Evolutionary conservation across 2,329 filamentous ascomycete species (phyloP), one percentile per base, ranked within the genome.

Genomic region (Biscogniauxia sp.): DNA sequence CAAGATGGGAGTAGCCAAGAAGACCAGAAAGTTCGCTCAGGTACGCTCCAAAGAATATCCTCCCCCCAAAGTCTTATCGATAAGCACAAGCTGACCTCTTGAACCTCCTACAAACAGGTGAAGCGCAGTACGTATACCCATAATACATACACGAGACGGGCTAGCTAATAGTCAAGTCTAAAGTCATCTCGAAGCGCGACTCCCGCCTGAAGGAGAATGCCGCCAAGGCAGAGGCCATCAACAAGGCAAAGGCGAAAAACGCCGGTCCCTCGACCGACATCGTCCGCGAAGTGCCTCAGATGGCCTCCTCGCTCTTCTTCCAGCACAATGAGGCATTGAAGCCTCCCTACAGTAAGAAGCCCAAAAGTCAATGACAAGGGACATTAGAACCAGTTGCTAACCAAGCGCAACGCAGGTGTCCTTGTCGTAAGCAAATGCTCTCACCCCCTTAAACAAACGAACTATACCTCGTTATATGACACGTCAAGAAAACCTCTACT

Each of bases 11-110:
- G 86, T 93, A 68, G 86, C 88, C 65, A 97, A 96, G 81, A 92
- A 88, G 76, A 96, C 92, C 57, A 88, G 93, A 80, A 97, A 97
- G 80, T 98, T 97, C 76, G 94, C 88, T 55, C 80, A 84, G 74
- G 85, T 86, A 72, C 62, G 78, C 63, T 45, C 56, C 2, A 59
- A 66, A 69, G 70, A 73, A 66, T 32, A 3, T 23, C 6, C 28
- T 7, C 11, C 51, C 15, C 41, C 58, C 28, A 67, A 66, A 56
- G 45, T 61, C 57, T 66, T 66, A 68, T 67, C 64, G 72, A 76
- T 74, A 72, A 67, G 61, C 55, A 20, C 64, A 59, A 59, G 37
- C 37, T 32, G 9, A 45, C 17, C 37, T 17, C 37, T 45, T 45
- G 17, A 56, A 64, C 60, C 51, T 49, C 54, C 13, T 58, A 52